Conservation (phyloP, 192 early-diverging fungal genomes). For the Lobosporangium transversale region DNA sequence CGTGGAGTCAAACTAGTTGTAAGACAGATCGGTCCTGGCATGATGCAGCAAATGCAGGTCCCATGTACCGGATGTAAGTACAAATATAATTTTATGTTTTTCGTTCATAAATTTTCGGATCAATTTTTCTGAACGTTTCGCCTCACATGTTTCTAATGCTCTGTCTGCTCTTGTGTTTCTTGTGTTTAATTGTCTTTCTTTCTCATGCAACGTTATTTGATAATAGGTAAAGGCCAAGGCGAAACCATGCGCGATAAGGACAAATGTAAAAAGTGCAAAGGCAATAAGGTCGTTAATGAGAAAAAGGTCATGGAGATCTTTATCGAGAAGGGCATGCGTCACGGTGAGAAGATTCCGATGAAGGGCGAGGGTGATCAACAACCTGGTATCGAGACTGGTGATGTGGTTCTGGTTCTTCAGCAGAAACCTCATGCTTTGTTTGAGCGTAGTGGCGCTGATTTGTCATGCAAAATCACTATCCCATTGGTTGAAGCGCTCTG, state of each 20-base stretch:
- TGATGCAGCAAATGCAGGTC: constrained; percentile 92
- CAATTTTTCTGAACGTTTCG: background rate
- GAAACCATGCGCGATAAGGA: constrained; percentile 87
- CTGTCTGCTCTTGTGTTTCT: background rate
- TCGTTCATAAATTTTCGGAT: background rate
- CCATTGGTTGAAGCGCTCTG: constrained; percentile 91
- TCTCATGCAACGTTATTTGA: background rate
- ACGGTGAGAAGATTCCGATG: constrained; percentile 91
- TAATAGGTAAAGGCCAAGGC: constrained; percentile 74
- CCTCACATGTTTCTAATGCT: background rate
- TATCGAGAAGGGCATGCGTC: constrained; percentile 93
- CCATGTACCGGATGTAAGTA: constrained; percentile 78
- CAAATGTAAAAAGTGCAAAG: constrained; percentile 94
- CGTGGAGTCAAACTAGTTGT: constrained; percentile 83
- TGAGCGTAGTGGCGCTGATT: constrained; percentile 82
- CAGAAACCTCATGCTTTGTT: constrained; percentile 85
- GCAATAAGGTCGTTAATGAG: constrained; percentile 82
- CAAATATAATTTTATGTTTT: background rate
- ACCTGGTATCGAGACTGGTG: constrained; percentile 89
- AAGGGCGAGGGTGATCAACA: constrained; percentile 94
- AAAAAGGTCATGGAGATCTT: constrained; percentile 92
- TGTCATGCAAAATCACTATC: constrained; percentile 83
- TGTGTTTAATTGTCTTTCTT: background rate
- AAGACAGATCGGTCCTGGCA: constrained; percentile 86
- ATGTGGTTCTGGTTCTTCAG: constrained; percentile 91